Conservation (phyloP, 352 stramenopile species). For the Globisporangium mamillatum region DNA sequence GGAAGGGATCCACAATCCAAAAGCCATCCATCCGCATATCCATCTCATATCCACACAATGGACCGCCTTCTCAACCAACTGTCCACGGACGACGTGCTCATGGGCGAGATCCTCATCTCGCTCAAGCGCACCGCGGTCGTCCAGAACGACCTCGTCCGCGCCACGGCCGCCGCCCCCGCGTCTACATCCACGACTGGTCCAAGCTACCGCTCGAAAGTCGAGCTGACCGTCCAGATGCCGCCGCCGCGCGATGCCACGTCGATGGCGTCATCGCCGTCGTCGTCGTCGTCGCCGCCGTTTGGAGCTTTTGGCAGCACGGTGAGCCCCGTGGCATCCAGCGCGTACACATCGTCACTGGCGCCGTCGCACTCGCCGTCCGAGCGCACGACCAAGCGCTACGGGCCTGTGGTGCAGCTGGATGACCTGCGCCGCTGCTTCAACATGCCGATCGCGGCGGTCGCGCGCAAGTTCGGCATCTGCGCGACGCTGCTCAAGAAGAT, state of each 20-base stretch:
- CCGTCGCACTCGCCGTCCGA: conserved; percentile 32
- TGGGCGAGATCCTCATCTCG: conserved; percentile 79
- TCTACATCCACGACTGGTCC: not conserved
- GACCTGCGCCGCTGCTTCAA: conserved; percentile 80
- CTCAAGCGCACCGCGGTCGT: conserved; percentile 51
- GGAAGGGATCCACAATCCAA: conserved; percentile 1
- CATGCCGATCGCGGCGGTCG: conserved; percentile 79
- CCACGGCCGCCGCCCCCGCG: conserved; percentile 5
- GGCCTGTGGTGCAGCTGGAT: conserved; percentile 66
- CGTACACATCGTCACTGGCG: conserved; percentile 21
- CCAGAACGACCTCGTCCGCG: not conserved
- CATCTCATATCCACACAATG: conserved; percentile 7
- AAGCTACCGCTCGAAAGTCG: conserved; percentile 47
- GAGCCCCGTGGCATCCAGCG: conserved; percentile 45
- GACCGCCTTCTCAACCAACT: conserved; percentile 18
- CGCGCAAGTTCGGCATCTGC: conserved; percentile 82
- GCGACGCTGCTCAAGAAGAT: conserved; percentile 87
- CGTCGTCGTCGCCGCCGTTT: not conserved
- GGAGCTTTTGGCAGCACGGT: conserved; percentile 22
- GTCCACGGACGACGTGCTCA: conserved; percentile 63
- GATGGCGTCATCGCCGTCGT: conserved; percentile 28
- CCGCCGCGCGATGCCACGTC: conserved; percentile 15
- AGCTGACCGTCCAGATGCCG: conserved; percentile 45
- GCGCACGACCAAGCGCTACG: conserved; percentile 53
- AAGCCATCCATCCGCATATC: not conserved